phyloP scores from a whole-genome alignment of 192 early-diverging fungal species.

The Linnemannia zychae region DNA sequence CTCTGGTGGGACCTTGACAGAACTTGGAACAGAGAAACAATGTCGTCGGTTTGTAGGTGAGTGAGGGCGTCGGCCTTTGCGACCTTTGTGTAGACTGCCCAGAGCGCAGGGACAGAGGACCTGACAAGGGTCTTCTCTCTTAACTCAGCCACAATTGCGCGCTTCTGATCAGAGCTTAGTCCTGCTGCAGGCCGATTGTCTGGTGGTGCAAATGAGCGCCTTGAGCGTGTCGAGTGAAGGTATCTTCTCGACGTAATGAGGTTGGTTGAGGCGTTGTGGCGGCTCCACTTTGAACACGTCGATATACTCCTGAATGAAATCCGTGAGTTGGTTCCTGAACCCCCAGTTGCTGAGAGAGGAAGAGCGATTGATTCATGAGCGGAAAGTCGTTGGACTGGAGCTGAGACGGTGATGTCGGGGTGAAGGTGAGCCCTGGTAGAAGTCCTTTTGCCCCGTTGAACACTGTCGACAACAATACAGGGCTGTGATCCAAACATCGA shows the following conservation, averaged over 20 bases:
- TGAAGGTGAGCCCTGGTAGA: slow-evolving; percentile 15
- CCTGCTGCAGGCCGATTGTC: background rate
- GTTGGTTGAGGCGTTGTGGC: background rate
- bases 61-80: slow-evolving; percentile 18
- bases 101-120: slow-evolving; percentile 15
- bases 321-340: background rate
- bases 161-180: slow-evolving; percentile 7
- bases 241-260: background rate
- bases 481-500: slow-evolving; percentile 29
- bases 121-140: slow-evolving; percentile 37
- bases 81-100: slow-evolving; percentile 30
- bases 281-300: slow-evolving; percentile 3
- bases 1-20: slow-evolving; percentile 19
- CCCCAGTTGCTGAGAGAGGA: background rate
- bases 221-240: slow-evolving; percentile 24
- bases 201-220: slow-evolving; percentile 13
- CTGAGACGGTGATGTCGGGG: slow-evolving; percentile 2
- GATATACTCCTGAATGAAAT: background rate
- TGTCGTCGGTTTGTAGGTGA: slow-evolving; percentile 30
- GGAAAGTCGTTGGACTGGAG: background rate
- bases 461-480: slow-evolving; percentile 31
- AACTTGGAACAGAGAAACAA: slow-evolving; percentile 24
- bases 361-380: background rate
- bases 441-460: slow-evolving; percentile 37
- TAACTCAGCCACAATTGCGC: slow-evolving; percentile 22